These are phyloP conservation scores for Corymbia citriodora DNA, from an alignment of 441 rosid genomes.

Conservation along the genomic window DNA sequence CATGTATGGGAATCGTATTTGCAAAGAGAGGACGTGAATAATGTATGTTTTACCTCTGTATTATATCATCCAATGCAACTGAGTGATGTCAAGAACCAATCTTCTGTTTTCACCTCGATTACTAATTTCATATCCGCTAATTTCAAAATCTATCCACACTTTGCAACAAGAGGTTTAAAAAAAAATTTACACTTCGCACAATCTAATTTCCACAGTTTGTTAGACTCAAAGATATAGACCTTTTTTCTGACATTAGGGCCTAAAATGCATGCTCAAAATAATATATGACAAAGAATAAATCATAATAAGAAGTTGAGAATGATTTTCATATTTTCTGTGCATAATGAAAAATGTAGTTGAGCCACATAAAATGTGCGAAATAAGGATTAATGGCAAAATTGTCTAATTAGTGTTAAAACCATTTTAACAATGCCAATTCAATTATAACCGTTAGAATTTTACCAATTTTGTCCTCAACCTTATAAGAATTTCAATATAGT, in stretches of 20 bases:
- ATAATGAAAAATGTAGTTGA: not conserved
- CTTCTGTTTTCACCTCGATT: not conserved
- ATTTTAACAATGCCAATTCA: rapidly evolving
- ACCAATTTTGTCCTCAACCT: not conserved
- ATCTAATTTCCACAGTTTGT: not conserved
- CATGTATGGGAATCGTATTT: not conserved
- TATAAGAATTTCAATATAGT: too few species aligned
- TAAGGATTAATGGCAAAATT: not conserved
- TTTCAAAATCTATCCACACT: not conserved
- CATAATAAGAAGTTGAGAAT: not conserved
- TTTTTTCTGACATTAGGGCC: rapidly evolving
- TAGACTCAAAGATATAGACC: not conserved
- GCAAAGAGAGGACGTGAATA: not conserved
- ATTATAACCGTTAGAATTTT: not conserved
- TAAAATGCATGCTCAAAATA: not conserved
- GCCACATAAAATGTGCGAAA: rapidly evolving
- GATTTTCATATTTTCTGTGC: not conserved
- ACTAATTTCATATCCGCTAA: not conserved
- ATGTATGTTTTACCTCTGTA: not conserved
- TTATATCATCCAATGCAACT: not conserved
- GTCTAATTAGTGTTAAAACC: not conserved
- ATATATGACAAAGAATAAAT: not conserved
- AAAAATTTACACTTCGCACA: rapidly evolving
- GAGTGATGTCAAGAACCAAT: not conserved
- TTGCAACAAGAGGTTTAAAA: not conserved